A percentile compares a stretch with the other conserved stretches of the same genome.
Evolutionary conservation across 352 stramenopile species (phyloP).

Genomic region (Phytophthora tentaculata): DNA sequence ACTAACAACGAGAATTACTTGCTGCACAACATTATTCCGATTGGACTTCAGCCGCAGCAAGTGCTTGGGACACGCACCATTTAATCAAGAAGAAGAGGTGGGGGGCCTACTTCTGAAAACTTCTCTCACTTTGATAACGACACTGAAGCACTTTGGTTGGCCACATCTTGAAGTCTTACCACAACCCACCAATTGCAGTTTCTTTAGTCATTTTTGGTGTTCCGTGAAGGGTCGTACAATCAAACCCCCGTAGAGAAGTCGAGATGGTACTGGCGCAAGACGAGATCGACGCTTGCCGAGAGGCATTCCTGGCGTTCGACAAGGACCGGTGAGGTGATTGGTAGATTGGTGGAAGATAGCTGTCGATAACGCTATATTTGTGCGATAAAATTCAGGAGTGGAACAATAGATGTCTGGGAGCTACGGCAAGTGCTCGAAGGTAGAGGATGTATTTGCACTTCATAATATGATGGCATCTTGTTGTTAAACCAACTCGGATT

Average conservation of each 20-base stretch:
- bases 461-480: background rate
- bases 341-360: background rate
- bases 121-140: background rate
- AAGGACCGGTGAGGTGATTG: conserved; percentile 84
- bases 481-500: background rate
- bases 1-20: conserved; percentile 87
- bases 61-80: conserved; percentile 45
- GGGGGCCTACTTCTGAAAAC: background rate
- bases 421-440: conserved; percentile 93
- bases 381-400: conserved; percentile 51
- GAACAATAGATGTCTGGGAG: conserved; percentile 97
- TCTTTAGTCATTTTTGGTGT: conserved; percentile 19
- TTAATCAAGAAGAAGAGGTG: conserved; percentile 3
- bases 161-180: too few species aligned
- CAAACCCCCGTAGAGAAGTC: background rate
- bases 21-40: conserved; percentile 77
- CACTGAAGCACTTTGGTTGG: background rate
- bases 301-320: conserved; percentile 97
- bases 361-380: background rate
- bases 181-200: too few species aligned
- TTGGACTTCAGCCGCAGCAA: conserved; percentile 68
- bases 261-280: conserved; percentile 92
- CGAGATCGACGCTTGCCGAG: conserved; percentile 96
- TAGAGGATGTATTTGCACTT: conserved; percentile 15
- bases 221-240: conserved; percentile 27